Percentiles rank a stretch among this genome's conserved stretches.
Conservation (phyloP, 2,329 filamentous ascomycete species). For the Hyphodiscus sp. region DNA sequence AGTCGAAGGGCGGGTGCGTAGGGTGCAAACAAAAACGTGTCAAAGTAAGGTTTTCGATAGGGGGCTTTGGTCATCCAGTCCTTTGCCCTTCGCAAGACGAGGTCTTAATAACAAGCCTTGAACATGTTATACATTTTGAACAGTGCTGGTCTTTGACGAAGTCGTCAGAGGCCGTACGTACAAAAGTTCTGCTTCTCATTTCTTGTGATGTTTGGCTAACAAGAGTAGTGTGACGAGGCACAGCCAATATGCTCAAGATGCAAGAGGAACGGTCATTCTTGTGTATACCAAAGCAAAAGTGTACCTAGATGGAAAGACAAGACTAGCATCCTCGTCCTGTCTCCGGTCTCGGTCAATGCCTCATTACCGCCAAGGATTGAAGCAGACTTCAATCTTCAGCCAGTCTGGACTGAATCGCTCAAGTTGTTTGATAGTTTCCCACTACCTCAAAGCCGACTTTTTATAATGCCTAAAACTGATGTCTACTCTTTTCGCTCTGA, state of each 20-base stretch:
- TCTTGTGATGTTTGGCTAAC: neutral
- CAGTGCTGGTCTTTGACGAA: neutral
- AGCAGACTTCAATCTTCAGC: neutral
- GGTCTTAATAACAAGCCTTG: neutral
- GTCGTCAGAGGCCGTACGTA: neutral
- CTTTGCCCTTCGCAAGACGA: neutral
- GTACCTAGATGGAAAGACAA: neutral
- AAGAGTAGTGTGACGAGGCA: neutral
- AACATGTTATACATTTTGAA: no score
- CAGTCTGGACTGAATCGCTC: neutral
- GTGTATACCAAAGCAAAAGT: neutral
- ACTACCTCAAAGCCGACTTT: neutral
- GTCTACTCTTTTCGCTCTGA: neutral
- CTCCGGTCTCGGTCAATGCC: neutral
- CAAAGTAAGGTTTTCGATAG: neutral
- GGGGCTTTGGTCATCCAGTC: neutral
- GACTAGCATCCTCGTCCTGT: neutral
- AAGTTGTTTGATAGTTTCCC: neutral
- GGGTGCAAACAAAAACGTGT: neutral
- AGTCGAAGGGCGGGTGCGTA: neutral
- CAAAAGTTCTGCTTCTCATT: no score
- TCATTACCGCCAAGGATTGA: neutral
- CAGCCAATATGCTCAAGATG: neutral
- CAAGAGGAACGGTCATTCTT: neutral
- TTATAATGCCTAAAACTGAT: neutral